Percentiles rank a stretch among this genome's conserved stretches.
Evolutionary conservation across 2,329 filamentous ascomycete species (phyloP).

Genomic region (Pseudophaeomoniella oleicola): DNA sequence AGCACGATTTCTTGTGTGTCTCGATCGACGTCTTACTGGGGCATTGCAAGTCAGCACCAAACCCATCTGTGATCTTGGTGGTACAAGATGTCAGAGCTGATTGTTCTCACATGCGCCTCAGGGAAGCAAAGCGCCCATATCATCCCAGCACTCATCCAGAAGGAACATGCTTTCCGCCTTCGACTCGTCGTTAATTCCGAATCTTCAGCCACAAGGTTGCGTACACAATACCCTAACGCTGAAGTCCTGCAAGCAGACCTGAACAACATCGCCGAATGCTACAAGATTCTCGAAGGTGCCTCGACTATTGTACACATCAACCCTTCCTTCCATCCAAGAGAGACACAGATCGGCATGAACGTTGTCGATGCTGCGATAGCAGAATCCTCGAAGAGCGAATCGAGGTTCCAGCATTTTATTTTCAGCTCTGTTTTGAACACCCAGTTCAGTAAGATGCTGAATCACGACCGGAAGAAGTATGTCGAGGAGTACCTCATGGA

Average conservation of each 20-base stretch:
- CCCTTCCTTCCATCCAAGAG: conserved; percentile 19
- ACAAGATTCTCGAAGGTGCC: conserved; percentile 15
- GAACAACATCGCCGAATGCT: conserved; percentile 9
- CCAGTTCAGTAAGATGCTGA: conserved; percentile 19
- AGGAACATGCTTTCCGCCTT: conserved; percentile 17
- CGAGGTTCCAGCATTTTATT: conserved; percentile 20
- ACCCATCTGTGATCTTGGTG: no score
- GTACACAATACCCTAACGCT: conserved; percentile 16
- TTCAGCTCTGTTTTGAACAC: conserved; percentile 19
- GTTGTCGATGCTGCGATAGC: conserved; percentile 21
- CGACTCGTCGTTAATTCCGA: conserved; percentile 18
- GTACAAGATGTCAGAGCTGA: no score
- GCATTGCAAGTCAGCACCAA: no score
- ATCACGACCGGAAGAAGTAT: conserved; percentile 21
- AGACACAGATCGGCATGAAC: conserved; percentile 18
- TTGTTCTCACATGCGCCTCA: conserved; percentile 23
- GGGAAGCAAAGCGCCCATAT: conserved; percentile 22
- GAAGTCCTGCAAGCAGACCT: conserved; percentile 19
- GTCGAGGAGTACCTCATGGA: conserved; percentile 22
- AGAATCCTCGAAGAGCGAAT: conserved; percentile 8
- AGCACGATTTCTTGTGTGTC: no score
- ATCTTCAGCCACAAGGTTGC: conserved; percentile 14
- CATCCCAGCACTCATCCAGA: conserved; percentile 17
- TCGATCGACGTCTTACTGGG: no score
- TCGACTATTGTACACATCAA: conserved; percentile 18